A percentile compares a stretch with the other conserved stretches of the same genome.
Conservation (phyloP, 202 grass and related monocot species). For the Panicum hallii region DNA sequence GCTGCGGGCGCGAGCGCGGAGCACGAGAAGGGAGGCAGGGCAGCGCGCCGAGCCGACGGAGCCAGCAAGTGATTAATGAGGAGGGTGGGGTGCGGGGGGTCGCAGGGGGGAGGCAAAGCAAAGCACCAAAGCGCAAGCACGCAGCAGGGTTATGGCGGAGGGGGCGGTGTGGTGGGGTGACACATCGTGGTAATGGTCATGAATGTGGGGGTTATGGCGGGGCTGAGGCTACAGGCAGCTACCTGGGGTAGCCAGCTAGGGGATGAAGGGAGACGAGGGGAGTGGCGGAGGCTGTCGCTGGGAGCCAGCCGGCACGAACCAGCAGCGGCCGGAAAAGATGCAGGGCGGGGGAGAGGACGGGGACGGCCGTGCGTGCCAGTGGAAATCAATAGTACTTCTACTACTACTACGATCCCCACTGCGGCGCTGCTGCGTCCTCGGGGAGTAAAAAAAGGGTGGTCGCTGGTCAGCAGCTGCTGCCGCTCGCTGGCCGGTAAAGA, state of each 20-base stretch:
- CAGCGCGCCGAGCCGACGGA: neutral
- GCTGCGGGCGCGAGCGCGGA: neutral
- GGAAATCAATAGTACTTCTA: neutral
- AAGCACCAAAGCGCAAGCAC: neutral
- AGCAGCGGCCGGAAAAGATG: constrained; percentile 16
- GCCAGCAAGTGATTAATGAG: constrained; percentile 51
- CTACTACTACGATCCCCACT: neutral
- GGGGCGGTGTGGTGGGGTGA: constrained; percentile 42
- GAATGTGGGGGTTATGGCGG: constrained; percentile 31
- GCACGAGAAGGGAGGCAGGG: constrained; percentile 38
- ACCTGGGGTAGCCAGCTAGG: neutral
- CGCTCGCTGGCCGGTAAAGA: too few species aligned
- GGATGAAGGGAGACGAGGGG: too few species aligned
- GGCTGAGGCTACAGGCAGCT: neutral
- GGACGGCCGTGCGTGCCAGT: neutral
- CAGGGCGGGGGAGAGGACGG: neutral
- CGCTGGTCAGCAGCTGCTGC: neutral
- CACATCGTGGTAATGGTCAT: constrained; percentile 62
- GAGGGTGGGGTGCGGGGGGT: constrained; percentile 1
- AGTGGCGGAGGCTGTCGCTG: neutral
- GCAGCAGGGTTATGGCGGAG: constrained; percentile 27
- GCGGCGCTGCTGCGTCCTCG: neutral
- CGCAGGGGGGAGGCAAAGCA: neutral
- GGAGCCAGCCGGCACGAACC: neutral
- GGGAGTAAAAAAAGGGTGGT: constrained; percentile 16